A percentile compares a stretch with the other conserved stretches of the same genome.
These are phyloP conservation scores for Scedosporium boydii DNA, from an alignment of 2,329 filamentous ascomycete species.

Conservation along the genomic window DNA sequence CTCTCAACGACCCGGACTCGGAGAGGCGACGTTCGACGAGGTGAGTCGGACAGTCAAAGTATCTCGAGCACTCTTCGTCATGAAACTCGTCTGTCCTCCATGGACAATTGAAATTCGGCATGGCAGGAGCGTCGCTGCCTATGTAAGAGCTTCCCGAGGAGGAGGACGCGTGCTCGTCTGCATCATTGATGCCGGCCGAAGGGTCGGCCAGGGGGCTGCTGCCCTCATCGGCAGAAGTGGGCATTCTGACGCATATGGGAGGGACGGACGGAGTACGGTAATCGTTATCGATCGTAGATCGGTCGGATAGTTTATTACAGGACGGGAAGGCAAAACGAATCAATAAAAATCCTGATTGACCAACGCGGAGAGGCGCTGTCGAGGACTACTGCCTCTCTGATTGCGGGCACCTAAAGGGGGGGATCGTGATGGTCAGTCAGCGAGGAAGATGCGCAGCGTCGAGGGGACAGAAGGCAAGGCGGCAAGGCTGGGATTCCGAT, in stretches of 20 bases:
- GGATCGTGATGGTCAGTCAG: neutral
- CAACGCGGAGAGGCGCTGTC: neutral
- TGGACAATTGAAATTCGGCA: slow-evolving; percentile 17
- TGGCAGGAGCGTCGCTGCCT: slow-evolving; percentile 20
- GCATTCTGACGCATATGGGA: neutral
- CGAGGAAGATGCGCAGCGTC: neutral
- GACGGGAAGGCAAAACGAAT: neutral
- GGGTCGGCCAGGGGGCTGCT: slow-evolving; percentile 5
- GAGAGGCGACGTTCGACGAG: slow-evolving; percentile 27
- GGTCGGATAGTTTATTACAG: neutral
- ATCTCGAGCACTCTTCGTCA: slow-evolving; percentile 35
- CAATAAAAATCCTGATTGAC: neutral
- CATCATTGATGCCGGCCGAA: neutral
- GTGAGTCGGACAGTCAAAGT: slow-evolving; percentile 40
- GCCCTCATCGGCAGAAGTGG: neutral
- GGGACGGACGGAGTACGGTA: neutral
- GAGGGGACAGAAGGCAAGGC: neutral
- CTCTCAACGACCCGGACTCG: neutral
- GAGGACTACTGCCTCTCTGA: neutral
- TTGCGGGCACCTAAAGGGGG: neutral
- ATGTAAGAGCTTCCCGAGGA: slow-evolving; percentile 28
- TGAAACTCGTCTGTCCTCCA: slow-evolving; percentile 28
- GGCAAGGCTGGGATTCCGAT: neutral
- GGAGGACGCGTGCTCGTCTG: slow-evolving; percentile 11
- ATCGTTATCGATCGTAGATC: neutral